These are phyloP conservation scores for Venustampulla echinocandica DNA, from an alignment of 495 filamentous ascomycete species.

Conservation along the genomic window DNA sequence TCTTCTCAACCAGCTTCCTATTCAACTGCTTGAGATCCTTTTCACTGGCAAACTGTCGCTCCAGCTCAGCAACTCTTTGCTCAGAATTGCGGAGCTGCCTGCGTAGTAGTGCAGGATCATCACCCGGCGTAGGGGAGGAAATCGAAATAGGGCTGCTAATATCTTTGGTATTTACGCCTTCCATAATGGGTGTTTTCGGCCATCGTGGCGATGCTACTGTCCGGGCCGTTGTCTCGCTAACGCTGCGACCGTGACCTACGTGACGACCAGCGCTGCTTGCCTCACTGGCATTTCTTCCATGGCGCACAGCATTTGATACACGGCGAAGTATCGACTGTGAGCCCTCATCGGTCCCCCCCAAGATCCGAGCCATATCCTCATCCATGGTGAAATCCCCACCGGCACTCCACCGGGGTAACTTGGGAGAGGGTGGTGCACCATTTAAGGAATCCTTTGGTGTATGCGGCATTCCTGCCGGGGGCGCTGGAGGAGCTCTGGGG, in stretches of 20 bases:
- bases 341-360: conserved; percentile 60
- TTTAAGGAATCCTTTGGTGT: conserved; percentile 42
- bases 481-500: conserved; percentile 51
- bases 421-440: conserved; percentile 47
- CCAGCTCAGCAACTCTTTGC: conserved; percentile 73
- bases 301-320: conserved; percentile 85
- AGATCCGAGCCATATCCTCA: conserved; percentile 78
- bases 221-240: conserved; percentile 46
- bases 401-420: conserved; percentile 61
- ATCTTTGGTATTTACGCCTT: conserved; percentile 50
- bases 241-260: conserved; percentile 40
- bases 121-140: conserved; percentile 51
- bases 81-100: conserved; percentile 73
- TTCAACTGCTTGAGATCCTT: conserved; percentile 78
- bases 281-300: conserved; percentile 85
- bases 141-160: conserved; percentile 64
- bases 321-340: conserved; percentile 71
- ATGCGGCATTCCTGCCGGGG: conserved; percentile 35
- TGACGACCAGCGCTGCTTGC: conserved; percentile 22
- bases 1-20: conserved; percentile 82
- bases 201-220: conserved; percentile 50
- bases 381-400: conserved; percentile 81
- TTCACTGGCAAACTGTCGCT: conserved; percentile 57
- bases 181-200: conserved; percentile 66
- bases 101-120: conserved; percentile 66